Evolutionary conservation across 345 rosid genomes (phyloP), one percentile per base, ranked within the genome.

Genomic region (Ceriops zippeliana): DNA sequence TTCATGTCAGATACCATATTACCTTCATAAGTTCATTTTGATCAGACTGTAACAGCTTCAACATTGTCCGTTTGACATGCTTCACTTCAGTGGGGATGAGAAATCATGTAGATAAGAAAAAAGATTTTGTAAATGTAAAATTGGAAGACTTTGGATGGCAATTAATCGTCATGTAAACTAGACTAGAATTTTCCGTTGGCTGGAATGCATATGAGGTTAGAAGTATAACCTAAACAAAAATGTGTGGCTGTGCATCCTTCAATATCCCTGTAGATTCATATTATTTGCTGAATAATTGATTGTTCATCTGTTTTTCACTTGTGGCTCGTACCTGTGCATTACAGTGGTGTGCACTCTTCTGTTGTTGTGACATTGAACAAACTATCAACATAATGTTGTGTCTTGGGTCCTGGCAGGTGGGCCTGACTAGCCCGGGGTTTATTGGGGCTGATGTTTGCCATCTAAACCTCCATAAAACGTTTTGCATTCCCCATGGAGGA

Each of bases 361-460:
- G 58, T 13, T 71, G 17, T 42, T 62, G 31, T 22, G 13, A 52
- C 34, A 22, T 21, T 70, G 26, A 28, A 49, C 34, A 49, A 5
- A 19, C 47, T n/a, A 26, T 32, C 53, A 60, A 58, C 34, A 13
- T 58, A 16, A 27, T 32, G 21, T 57, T 61, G 49, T 26, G 4
- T 62, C 27, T 56, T 35, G 57, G 52, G 38, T 68, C 66, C 35
- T 74, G 35, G 19, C 82, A 86, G 98, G 99, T 95, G 62, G 99
- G 99, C 66, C 77, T 95, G 83, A 96, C 99, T 19, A 96, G 93
- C 80, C 99, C 98, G 2, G 99, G 99, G 63, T 96, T 81, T 42
- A 92, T 96, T 72, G 99, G 99, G 74, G 99, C 99, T 21, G 99
- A 96, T 76, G 99, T 96, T 65, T 92, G 99, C 78, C 98, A 96